Percentiles rank a stretch among this genome's conserved stretches.
Evolutionary conservation across 495 filamentous ascomycete species (phyloP).

Genomic region (Daldinia vernicosa): DNA sequence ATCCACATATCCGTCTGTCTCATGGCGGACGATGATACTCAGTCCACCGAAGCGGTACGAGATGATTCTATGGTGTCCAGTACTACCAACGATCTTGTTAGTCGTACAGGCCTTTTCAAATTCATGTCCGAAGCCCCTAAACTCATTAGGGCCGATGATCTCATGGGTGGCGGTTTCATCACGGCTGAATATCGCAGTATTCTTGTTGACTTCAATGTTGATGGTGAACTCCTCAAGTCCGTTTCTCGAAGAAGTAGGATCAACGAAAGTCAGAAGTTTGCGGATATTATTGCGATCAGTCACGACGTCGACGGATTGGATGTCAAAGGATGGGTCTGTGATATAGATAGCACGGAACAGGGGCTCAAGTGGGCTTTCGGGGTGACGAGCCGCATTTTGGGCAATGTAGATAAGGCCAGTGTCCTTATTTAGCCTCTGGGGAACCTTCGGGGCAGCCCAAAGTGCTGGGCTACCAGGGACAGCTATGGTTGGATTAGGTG

Average conservation of each 20-base stretch:
- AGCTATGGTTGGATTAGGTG: slow-evolving; percentile 49
- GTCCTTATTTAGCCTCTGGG: slow-evolving; percentile 48
- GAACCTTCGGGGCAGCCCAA: slow-evolving; percentile 48
- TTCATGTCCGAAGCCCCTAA: slow-evolving; percentile 57
- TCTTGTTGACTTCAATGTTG: slow-evolving; percentile 51
- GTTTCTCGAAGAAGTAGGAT: slow-evolving; percentile 42
- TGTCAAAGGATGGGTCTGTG: slow-evolving; percentile 54
- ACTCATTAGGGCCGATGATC: slow-evolving; percentile 48
- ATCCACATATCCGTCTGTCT: slow-evolving; percentile 57
- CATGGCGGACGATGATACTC: slow-evolving; percentile 57
- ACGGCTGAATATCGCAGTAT: slow-evolving; percentile 56
- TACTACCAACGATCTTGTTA: slow-evolving; percentile 48
- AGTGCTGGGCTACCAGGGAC: slow-evolving; percentile 53
- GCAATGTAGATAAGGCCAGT: slow-evolving; percentile 52
- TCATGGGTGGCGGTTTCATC: slow-evolving; percentile 46
- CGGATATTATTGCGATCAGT: slow-evolving; percentile 64
- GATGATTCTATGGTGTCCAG: slow-evolving; percentile 59
- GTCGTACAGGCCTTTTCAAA: slow-evolving; percentile 62
- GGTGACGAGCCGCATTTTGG: slow-evolving; percentile 57
- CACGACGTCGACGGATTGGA: slow-evolving; percentile 55
- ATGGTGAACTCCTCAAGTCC: slow-evolving; percentile 54
- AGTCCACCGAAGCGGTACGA: slow-evolving; percentile 57
- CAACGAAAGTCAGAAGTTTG: slow-evolving; percentile 60
- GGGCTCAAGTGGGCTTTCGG: slow-evolving; percentile 58
- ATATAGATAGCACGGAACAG: slow-evolving; percentile 60